Conservation (phyloP, 371 early-diverging fungal species). For the Thermomucor indicae-seudaticae region DNA sequence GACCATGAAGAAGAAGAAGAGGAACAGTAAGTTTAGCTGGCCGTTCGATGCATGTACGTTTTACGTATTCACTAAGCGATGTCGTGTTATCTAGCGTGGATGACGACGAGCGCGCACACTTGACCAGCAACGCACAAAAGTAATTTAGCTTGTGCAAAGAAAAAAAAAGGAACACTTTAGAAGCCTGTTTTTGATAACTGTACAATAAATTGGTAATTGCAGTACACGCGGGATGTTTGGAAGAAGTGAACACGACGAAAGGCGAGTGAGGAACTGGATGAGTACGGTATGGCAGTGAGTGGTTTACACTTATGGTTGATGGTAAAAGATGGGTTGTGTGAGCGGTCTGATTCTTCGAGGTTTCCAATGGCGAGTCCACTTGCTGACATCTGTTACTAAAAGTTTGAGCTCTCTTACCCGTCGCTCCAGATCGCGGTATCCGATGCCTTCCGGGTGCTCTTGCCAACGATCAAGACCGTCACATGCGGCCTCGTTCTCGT, state of each 20-base stretch:
- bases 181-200: no score
- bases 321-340: not conserved
- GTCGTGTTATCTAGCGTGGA: conserved; percentile 21
- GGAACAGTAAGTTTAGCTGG: conserved; percentile 30
- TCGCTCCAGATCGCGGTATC: conserved; percentile 16
- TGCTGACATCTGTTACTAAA: conserved; percentile 4
- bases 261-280: no score
- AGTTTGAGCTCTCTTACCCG: conserved; percentile 6
- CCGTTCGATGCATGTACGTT: no score
- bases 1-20: conserved; percentile 31
- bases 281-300: not conserved
- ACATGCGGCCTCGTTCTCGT: conserved; percentile 11
- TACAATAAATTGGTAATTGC: no score
- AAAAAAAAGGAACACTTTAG: conserved; percentile 8
- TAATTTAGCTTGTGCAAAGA: conserved; percentile 10
- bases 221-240: not conserved
- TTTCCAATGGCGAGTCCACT: conserved; percentile 27
- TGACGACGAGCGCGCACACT: conserved; percentile 31
- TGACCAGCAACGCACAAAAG: conserved; percentile 36
- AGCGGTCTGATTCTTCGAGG: conserved; percentile 10
- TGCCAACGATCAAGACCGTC: conserved; percentile 21
- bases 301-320: no score
- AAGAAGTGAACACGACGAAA: not conserved
- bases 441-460: conserved; percentile 7
- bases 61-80: no score